These are phyloP conservation scores for Parathielavia hyrcaniae DNA, from an alignment of 495 filamentous ascomycete species.

Conservation along the genomic window DNA sequence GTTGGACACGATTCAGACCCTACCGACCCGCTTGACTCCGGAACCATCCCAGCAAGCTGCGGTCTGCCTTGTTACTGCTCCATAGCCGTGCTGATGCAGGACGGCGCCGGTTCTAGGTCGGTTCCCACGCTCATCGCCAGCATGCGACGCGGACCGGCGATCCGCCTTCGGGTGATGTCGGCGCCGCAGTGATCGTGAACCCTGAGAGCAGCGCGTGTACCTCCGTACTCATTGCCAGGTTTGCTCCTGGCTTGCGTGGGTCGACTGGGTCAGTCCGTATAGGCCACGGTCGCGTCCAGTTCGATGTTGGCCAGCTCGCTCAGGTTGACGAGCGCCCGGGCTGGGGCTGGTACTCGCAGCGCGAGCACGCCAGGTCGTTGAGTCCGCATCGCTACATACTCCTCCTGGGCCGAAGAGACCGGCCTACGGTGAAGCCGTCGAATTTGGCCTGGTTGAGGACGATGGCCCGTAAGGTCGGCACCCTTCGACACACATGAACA, in stretches of 20 bases:
- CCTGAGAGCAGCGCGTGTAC: too few species aligned
- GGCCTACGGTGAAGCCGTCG: conserved; percentile 5
- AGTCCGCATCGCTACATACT: conserved; percentile 5
- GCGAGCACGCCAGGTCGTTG: conserved; percentile 10
- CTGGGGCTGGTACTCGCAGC: conserved; percentile 8
- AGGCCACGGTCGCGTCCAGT: too few species aligned
- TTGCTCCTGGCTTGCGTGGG: too few species aligned
- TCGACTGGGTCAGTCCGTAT: too few species aligned
- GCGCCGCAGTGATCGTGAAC: too few species aligned
- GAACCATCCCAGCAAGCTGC: background rate
- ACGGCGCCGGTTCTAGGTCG: background rate
- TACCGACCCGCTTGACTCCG: conserved; percentile 7
- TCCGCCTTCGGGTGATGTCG: conserved; percentile 10
- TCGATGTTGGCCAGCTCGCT: too few species aligned
- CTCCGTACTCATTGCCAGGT: too few species aligned
- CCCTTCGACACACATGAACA: conserved; percentile 12
- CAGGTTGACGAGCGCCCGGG: conserved; percentile 6
- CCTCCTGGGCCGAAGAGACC: conserved; percentile 4
- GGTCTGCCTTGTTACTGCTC: conserved; percentile 9
- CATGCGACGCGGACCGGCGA: conserved; percentile 3
- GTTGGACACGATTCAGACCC: conserved; percentile 8
- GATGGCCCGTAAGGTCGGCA: conserved; percentile 6
- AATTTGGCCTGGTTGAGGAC: conserved; percentile 2
- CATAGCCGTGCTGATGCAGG: conserved; percentile 6
- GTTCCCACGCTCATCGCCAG: conserved; percentile 10